These are phyloP conservation scores for Penicillium freii DNA, from an alignment of 2,329 filamentous ascomycete genomes.

Conservation along the genomic window DNA sequence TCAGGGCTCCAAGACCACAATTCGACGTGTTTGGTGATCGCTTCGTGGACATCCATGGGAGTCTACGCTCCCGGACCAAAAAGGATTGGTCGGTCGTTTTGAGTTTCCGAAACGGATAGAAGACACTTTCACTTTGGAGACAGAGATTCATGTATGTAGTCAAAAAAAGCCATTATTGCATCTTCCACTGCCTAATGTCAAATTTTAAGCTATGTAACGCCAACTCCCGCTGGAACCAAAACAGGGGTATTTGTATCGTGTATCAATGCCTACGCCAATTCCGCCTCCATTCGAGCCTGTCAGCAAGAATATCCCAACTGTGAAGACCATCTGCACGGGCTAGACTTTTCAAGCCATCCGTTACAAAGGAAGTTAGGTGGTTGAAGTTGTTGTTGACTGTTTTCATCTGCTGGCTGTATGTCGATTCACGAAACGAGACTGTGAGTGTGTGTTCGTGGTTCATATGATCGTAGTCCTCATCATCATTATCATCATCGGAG, in stretches of 20 bases:
- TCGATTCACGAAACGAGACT: slow-evolving; percentile 38
- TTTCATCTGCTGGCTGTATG: slow-evolving; percentile 54
- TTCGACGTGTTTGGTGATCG: not conserved
- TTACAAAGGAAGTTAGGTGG: slow-evolving; percentile 66
- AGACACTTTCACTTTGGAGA: not conserved
- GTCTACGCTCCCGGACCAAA: not conserved
- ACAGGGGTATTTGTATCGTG: slow-evolving; percentile 4
- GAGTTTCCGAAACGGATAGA: not conserved
- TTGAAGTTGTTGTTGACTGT: slow-evolving; percentile 64
- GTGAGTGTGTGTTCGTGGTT: slow-evolving; percentile 42
- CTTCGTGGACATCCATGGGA: not conserved
- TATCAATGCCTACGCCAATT: slow-evolving; percentile 6
- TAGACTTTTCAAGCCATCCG: slow-evolving; percentile 69
- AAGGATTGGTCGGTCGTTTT: not conserved
- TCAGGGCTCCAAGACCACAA: not conserved
- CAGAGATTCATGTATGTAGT: not conserved
- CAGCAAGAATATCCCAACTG: slow-evolving; percentile 77
- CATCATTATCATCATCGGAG: slow-evolving; percentile 19
- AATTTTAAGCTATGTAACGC: not conserved
- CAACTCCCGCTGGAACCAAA: not conserved
- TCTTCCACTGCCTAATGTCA: not conserved
- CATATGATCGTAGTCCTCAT: slow-evolving; percentile 27
- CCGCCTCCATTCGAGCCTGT: slow-evolving; percentile 64
- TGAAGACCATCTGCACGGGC: slow-evolving; percentile 69
- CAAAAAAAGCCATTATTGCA: not conserved